These are phyloP conservation scores for Serendipita sp. DNA, from an alignment of 768 basidiomycete genomes.

Conservation along the genomic window DNA sequence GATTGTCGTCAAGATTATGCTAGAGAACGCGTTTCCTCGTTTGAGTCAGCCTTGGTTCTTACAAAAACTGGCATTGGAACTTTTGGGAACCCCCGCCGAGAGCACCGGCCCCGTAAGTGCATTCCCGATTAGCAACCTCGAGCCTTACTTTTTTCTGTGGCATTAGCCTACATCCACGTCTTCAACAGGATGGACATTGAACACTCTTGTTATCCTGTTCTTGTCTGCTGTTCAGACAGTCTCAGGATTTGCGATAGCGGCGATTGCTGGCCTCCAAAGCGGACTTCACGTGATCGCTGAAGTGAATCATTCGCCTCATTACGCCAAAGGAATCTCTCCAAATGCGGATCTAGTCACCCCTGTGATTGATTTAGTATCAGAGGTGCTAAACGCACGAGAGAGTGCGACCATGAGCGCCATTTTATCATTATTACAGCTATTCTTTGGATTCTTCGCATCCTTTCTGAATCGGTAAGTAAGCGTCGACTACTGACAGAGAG, in stretches of 20 bases:
- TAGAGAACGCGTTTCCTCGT: conserved; percentile 38
- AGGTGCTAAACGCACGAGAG: conserved; percentile 30
- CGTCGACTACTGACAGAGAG: neutral
- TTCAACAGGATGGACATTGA: conserved; percentile 22
- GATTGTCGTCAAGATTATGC: conserved; percentile 59
- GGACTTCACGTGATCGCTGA: conserved; percentile 51
- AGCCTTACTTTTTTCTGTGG: conserved; percentile 18
- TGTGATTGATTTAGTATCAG: conserved; percentile 25
- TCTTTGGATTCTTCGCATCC: conserved; percentile 31
- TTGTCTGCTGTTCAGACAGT: conserved; percentile 61
- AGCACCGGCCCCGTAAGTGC: conserved; percentile 1
- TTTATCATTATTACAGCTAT: conserved; percentile 31
- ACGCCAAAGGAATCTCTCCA: conserved; percentile 8
- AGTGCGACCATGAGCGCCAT: conserved; percentile 35
- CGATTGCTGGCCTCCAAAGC: conserved; percentile 38
- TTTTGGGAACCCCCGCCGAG: conserved; percentile 34
- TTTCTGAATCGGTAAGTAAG: conserved; percentile 43
- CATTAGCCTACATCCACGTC: conserved; percentile 18
- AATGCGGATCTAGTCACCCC: conserved; percentile 27
- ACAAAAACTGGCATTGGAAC: conserved; percentile 47
- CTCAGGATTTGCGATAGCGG: conserved; percentile 46
- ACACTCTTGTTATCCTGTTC: conserved; percentile 46
- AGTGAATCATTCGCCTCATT: conserved; percentile 27
- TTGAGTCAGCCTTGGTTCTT: conserved; percentile 87
- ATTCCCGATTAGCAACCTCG: conserved; percentile 15